A percentile compares a stretch with the other conserved stretches of the same genome.
Evolutionary conservation across 73 alveolate species (phyloP).

Genomic region (Tetrahymena thermophila): DNA sequence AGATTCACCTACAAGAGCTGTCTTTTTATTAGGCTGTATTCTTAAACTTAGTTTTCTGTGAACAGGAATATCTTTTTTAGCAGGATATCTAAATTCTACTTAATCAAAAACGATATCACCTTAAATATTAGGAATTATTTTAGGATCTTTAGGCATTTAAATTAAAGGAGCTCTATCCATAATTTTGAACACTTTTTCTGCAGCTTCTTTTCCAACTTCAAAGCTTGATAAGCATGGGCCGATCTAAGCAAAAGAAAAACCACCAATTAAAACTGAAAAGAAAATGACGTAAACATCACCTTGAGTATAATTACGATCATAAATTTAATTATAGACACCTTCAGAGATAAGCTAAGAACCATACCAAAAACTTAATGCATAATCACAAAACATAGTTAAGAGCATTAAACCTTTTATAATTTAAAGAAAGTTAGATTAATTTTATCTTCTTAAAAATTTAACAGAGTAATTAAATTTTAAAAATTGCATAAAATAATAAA

Average conservation of each 20-base stretch:
- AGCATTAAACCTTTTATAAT: neutral
- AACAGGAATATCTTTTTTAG: conserved; percentile 38
- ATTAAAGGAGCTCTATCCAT: neutral
- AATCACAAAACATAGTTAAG: neutral
- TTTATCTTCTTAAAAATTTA: neutral
- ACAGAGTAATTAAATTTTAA: neutral
- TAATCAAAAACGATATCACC: conserved; percentile 72
- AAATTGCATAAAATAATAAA: too few relatives aligned
- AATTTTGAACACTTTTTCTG: neutral
- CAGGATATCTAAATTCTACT: conserved; percentile 75
- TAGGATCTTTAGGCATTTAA: neutral
- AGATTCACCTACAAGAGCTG: conserved; percentile 93
- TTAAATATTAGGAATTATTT: conserved; percentile 1
- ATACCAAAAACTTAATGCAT: neutral
- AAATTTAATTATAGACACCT: neutral
- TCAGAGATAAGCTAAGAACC: neutral
- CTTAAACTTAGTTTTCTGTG: conserved; percentile 58
- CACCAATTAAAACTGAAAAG: conserved; percentile 21
- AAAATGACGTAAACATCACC: neutral
- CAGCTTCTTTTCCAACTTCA: neutral
- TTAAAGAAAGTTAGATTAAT: neutral
- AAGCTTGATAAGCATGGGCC: neutral
- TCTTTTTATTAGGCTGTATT: conserved; percentile 68
- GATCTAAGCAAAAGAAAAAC: conserved; percentile 8
- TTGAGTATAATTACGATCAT: neutral